phyloP scores from a whole-genome alignment of 2,329 filamentous ascomycete genomes.

The Pseudogymnoascus sp. region DNA sequence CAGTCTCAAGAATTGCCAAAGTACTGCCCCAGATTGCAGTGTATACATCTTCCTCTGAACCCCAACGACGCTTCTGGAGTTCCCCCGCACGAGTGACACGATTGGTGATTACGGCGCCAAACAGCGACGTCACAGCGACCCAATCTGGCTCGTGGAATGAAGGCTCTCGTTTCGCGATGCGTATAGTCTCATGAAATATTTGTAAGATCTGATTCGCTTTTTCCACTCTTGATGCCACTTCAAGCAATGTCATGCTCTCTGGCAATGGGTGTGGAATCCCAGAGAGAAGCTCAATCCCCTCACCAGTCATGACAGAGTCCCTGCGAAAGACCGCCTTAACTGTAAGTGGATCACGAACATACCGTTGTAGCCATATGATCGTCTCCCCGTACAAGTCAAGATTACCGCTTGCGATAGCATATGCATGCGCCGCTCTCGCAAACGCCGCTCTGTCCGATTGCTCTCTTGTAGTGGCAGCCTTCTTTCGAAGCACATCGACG shows the following conservation, averaged over 20 bases:
- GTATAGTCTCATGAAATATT: slow-evolving; percentile 13
- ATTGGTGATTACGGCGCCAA: slow-evolving; percentile 12
- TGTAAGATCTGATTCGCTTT: slow-evolving; percentile 15
- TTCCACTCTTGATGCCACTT: slow-evolving; percentile 12
- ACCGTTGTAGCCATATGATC: slow-evolving; percentile 31
- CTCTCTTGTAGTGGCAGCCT: slow-evolving; percentile 18
- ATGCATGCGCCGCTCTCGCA: slow-evolving; percentile 25
- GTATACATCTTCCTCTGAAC: slow-evolving; percentile 10
- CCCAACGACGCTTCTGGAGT: slow-evolving; percentile 9
- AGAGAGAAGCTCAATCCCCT: slow-evolving; percentile 24
- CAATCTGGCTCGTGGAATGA: slow-evolving; percentile 14
- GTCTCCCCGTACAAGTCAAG: slow-evolving; percentile 26
- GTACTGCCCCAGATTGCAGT: slow-evolving; percentile 13
- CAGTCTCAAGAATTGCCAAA: slow-evolving; percentile 12
- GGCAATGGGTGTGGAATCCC: slow-evolving; percentile 27
- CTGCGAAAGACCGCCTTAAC: slow-evolving; percentile 22
- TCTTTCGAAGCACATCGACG: slow-evolving; percentile 16
- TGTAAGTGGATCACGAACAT: slow-evolving; percentile 31
- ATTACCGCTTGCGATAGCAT: slow-evolving; percentile 29
- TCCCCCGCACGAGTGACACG: slow-evolving; percentile 5
- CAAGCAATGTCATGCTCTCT: slow-evolving; percentile 17
- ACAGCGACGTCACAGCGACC: slow-evolving; percentile 10
- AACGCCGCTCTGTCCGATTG: slow-evolving; percentile 26
- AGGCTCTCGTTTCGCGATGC: slow-evolving; percentile 15
- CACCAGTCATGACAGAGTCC: slow-evolving; percentile 17